Evolutionary conservation across 1,284 basidiomycete species (phyloP).

Genomic region (Serendipita sp.): DNA sequence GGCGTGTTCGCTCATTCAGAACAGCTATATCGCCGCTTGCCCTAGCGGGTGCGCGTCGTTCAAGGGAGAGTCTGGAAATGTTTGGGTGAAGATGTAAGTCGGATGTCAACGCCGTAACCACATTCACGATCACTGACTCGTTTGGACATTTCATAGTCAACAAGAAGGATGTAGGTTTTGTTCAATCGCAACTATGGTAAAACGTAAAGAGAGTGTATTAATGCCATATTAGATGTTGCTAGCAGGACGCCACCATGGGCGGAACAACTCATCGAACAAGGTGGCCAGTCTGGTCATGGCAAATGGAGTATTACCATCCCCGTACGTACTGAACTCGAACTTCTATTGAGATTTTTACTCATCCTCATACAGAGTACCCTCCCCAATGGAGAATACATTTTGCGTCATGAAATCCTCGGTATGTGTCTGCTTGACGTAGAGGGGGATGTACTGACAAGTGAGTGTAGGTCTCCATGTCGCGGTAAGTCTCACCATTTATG

Average conservation of each 20-base stretch:
- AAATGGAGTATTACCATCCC: not conserved
- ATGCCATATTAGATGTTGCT: not conserved
- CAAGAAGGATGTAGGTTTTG: not conserved
- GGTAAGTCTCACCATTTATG: not conserved
- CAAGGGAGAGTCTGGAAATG: conserved; percentile 2
- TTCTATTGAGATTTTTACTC: not conserved
- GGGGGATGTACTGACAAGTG: too few species aligned
- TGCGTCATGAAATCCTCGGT: conserved; percentile 5
- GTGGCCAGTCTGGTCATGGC: not conserved
- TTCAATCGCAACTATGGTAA: not conserved
- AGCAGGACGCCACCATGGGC: not conserved
- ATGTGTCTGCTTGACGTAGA: not conserved
- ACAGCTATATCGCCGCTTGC: conserved; percentile 1
- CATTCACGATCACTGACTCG: not conserved
- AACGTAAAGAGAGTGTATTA: not conserved
- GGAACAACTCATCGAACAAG: not conserved
- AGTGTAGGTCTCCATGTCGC: not conserved
- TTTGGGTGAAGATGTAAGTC: conserved; percentile 4
- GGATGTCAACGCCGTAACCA: too few species aligned
- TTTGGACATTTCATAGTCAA: not conserved
- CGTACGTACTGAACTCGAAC: not conserved
- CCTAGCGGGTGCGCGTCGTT: not conserved
- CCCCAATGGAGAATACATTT: conserved; percentile 4
- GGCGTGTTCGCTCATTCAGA: not conserved
- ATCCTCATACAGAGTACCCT: not conserved